A percentile compares a stretch with the other conserved stretches of the same genome.
These are phyloP conservation scores for Ustilago nuda DNA, from an alignment of 1,284 basidiomycete genomes.

Conservation along the genomic window DNA sequence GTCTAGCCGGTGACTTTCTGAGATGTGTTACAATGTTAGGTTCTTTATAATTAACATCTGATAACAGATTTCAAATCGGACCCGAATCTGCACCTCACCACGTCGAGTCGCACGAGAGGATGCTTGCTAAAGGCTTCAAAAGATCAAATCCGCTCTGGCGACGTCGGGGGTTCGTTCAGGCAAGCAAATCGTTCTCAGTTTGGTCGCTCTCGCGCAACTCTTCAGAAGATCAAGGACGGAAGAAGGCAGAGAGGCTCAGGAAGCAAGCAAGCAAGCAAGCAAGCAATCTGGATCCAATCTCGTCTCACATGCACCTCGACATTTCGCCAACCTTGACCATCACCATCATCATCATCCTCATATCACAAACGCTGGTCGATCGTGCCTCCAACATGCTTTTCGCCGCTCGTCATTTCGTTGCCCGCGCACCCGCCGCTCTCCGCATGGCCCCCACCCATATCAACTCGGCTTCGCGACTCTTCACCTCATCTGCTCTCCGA, in stretches of 20 bases:
- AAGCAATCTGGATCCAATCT: not conserved
- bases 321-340: slow-evolving; percentile 13
- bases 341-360: slow-evolving; percentile 15
- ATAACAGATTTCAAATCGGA: slow-evolving; percentile 15
- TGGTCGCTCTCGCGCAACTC: not conserved
- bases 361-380: not conserved
- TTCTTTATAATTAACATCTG: not conserved
- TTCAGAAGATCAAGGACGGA: slow-evolving; percentile 45
- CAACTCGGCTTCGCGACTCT: slow-evolving; percentile 47
- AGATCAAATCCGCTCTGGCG: slow-evolving; percentile 8
- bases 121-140: slow-evolving; percentile 8
- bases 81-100: slow-evolving; percentile 14
- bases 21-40: not conserved
- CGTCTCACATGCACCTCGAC: slow-evolving; percentile 9
- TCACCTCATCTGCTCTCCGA: slow-evolving; percentile 55
- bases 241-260: slow-evolving; percentile 5
- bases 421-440: slow-evolving; percentile 47
- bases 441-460: slow-evolving; percentile 46
- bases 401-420: slow-evolving; percentile 50
- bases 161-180: too few species aligned
- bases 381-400: slow-evolving; percentile 41
- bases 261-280: not conserved
- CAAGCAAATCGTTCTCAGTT: too few species aligned
- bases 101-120: slow-evolving; percentile 17
- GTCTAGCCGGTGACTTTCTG: not conserved